These are phyloP conservation scores for Uronychia setigera DNA, from an alignment of 73 alveolate genomes.

Conservation along the genomic window DNA sequence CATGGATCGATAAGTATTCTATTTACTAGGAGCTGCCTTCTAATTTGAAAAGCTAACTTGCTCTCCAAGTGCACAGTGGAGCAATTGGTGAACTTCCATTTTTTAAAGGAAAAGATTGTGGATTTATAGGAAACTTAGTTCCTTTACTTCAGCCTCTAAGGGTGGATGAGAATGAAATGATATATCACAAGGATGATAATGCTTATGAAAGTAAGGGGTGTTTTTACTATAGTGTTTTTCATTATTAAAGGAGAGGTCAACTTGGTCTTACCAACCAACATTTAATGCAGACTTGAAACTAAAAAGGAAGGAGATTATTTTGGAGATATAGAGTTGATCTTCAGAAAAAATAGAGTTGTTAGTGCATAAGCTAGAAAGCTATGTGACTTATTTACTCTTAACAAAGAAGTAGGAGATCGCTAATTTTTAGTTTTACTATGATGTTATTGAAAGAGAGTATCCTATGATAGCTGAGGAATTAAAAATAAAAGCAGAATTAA, in stretches of 20 bases:
- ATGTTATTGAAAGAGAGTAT: not conserved
- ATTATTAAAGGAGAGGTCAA: slow-evolving; percentile 58
- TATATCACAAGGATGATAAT: slow-evolving; percentile 48
- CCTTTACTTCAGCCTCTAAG: slow-evolving; percentile 62
- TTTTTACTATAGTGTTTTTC: slow-evolving; percentile 21
- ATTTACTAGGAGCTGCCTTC: slow-evolving; percentile 58
- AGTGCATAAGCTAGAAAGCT: not conserved
- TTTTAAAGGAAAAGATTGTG: slow-evolving; percentile 47
- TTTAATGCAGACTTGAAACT: slow-evolving; percentile 1
- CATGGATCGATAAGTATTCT: slow-evolving; percentile 45
- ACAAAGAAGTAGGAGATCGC: not conserved
- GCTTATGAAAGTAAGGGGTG: slow-evolving; percentile 35
- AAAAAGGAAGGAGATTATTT: slow-evolving; percentile 63
- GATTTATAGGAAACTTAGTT: slow-evolving; percentile 49
- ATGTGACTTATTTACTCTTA: not conserved
- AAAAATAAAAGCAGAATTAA: not conserved
- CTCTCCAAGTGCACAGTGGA: slow-evolving; percentile 49
- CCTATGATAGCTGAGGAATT: not conserved
- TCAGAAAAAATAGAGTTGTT: slow-evolving; percentile 4
- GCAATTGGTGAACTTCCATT: slow-evolving; percentile 49
- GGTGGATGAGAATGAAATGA: slow-evolving; percentile 41
- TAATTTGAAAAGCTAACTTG: slow-evolving; percentile 46
- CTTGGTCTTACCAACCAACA: not conserved
- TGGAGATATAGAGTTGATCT: slow-evolving; percentile 64
- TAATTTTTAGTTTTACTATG: not conserved